phyloP scores from a whole-genome alignment of 1,284 basidiomycete species.

The Sporisorium graminicola region DNA sequence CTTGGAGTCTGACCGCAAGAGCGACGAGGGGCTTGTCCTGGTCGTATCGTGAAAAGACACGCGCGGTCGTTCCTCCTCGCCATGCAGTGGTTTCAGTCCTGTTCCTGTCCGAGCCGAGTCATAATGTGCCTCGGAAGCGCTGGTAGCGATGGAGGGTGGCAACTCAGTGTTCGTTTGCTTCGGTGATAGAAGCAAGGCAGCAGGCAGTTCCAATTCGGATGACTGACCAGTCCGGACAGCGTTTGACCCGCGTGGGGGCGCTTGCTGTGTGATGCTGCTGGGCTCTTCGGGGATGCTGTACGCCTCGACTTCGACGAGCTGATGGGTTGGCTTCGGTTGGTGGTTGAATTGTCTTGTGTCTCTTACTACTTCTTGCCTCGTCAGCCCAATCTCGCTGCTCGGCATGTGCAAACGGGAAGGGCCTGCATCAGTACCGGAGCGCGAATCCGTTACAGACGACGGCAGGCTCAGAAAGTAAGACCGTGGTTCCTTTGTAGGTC shows the following conservation, averaged over 20 bases:
- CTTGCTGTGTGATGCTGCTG: background rate
- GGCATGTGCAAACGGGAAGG: background rate
- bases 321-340: background rate
- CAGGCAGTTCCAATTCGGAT: background rate
- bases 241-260: background rate
- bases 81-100: background rate
- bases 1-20: constrained; percentile 17
- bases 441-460: constrained; percentile 9
- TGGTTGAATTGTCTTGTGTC: background rate
- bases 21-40: background rate
- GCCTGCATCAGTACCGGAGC: background rate
- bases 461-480: constrained; percentile 29
- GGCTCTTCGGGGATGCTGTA: constrained; percentile 30
- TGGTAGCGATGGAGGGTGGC: background rate
- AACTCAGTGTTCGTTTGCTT: background rate
- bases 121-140: background rate
- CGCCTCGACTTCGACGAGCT: constrained; percentile 16
- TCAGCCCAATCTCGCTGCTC: background rate
- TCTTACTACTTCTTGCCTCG: background rate
- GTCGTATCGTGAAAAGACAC: constrained; percentile 39
- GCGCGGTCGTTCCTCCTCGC: constrained; percentile 24
- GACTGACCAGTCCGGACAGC: background rate
- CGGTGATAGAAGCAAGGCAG: background rate
- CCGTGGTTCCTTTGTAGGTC: background rate
- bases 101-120: background rate